Base-by-base conservation (phyloP, 495 filamentous ascomycete genomes). In the Ramalina intermedia region DNA sequence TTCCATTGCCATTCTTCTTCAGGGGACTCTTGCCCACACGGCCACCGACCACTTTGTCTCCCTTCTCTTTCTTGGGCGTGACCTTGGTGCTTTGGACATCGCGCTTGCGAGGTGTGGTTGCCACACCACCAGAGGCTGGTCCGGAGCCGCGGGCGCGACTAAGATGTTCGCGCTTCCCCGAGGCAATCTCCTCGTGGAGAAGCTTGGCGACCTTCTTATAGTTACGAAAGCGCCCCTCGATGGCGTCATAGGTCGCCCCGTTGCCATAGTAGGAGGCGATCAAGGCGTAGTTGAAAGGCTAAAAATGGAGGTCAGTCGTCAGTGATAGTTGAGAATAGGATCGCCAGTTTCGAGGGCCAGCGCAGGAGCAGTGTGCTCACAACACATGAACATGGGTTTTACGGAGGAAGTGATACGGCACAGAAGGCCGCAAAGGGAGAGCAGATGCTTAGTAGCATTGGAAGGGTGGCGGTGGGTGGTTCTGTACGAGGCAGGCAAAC, bases 181-280 rank as follows among this genome's bases (percentile, higher is more conserved):
- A 44, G 3, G 63, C 59, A 20, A 60, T 48, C 44, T 59, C 66
- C 1, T 43, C 42, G 24, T 57, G 55, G 11, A 69, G 52, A 4
- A 40, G 43, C 0, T 23, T 46, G 12, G 62, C 66, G 14, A 55
- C 58, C 5, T 58, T 58, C 37, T 58, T 60, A 47, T 63, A 56
- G 12, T 54, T 43, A 11, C 66, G 59, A 57, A 69, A 64, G 4
- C 58, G 62, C 29, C 63, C 63, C 48, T 69, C 66, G 43, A 69
- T 61, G 23, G 59, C 53, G 52, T 69, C 62, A 40, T 67, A 68
- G n/a, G 66, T 69, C 2, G 66, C 62, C 5, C 60, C 61, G 11
- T 61, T 24, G 7, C 61, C 61, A 40, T 51, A 63, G 24, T 55
- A 49, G 9, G 47, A 40, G 1, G 61, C 61, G 13, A 63, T 63